A percentile compares a stretch with the other conserved stretches of the same genome.
These are phyloP conservation scores for Podila minutissima DNA, from an alignment of 192 early-diverging fungal genomes.

Conservation along the genomic window DNA sequence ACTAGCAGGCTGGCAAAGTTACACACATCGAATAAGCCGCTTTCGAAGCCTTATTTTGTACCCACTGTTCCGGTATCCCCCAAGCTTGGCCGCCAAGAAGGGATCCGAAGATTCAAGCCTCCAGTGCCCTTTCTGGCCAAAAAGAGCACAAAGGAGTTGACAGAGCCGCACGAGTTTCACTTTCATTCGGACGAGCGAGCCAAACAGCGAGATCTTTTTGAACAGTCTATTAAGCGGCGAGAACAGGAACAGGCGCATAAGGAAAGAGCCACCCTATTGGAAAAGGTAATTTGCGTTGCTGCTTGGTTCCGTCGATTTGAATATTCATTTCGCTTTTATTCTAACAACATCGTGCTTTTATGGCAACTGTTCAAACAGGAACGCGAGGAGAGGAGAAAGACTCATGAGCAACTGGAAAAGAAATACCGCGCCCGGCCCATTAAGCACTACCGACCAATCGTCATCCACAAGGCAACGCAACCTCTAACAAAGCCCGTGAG, in stretches of 20 bases:
- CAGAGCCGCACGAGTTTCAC: slow-evolving; percentile 33
- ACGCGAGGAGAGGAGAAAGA: slow-evolving; percentile 13
- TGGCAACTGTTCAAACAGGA: neutral
- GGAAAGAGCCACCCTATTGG: slow-evolving; percentile 23
- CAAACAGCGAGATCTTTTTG: slow-evolving; percentile 60
- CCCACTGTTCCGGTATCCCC: slow-evolving; percentile 37
- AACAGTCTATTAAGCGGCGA: slow-evolving; percentile 50
- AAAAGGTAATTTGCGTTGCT: neutral
- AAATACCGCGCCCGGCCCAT: slow-evolving; percentile 57
- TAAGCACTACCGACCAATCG: slow-evolving; percentile 49
- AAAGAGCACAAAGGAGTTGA: slow-evolving; percentile 45
- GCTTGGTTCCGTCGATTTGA: no score
- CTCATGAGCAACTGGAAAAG: slow-evolving; percentile 18
- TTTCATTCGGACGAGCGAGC: slow-evolving; percentile 61
- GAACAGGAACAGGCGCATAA: slow-evolving; percentile 53
- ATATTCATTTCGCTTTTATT: neutral
- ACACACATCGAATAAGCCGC: neutral
- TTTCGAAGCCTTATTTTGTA: neutral
- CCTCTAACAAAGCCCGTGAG: slow-evolving; percentile 60
- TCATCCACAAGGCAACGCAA: slow-evolving; percentile 54
- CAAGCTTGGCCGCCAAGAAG: slow-evolving; percentile 20
- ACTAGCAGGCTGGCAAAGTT: slow-evolving; percentile 13
- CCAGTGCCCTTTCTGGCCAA: slow-evolving; percentile 25
- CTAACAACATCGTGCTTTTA: neutral
- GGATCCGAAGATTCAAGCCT: slow-evolving; percentile 4